A percentile compares a stretch with the other conserved stretches of the same genome.
Evolutionary conservation across 208 protist genomes (phyloP).

Genomic region (Leishmania amazonensis): DNA sequence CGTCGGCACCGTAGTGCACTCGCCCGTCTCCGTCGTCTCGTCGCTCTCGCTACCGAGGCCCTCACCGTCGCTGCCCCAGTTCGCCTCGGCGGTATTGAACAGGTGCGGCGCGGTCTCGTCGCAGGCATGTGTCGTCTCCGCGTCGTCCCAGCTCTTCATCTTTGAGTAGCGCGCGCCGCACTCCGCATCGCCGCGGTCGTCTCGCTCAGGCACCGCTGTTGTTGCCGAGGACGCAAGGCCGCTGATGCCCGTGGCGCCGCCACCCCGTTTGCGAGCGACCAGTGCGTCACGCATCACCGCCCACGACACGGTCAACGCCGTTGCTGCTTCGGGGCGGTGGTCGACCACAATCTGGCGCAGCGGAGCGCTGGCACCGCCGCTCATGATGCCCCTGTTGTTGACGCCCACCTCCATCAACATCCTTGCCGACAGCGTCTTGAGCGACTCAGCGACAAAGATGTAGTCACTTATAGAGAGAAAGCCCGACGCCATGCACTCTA

Average conservation of each 20-base stretch:
- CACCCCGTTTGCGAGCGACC: neutral
- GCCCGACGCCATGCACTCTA: conserved; percentile 42
- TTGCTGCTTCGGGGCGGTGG: neutral
- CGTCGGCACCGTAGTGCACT: neutral
- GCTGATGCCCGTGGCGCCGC: neutral
- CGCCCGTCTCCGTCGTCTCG: neutral
- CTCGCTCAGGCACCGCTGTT: neutral
- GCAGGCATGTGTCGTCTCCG: neutral
- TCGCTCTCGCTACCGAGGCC: neutral
- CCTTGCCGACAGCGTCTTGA: conserved; percentile 9
- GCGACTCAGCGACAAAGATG: conserved; percentile 19
- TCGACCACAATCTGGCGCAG: neutral
- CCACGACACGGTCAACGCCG: conserved; percentile 8
- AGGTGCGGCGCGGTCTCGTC: neutral
- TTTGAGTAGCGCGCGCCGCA: neutral
- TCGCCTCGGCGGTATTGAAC: neutral
- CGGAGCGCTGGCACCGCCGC: neutral
- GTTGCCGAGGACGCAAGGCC: neutral
- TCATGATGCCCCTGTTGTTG: neutral
- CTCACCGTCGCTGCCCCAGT: neutral
- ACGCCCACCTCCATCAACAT: conserved; percentile 3
- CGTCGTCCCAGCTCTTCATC: neutral
- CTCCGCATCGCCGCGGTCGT: neutral
- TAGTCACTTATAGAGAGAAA: conserved; percentile 37
- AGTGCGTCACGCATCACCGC: conserved; percentile 18